Base-by-base conservation (phyloP, 2,329 filamentous ascomycete genomes). In the Leptographium procerum region DNA sequence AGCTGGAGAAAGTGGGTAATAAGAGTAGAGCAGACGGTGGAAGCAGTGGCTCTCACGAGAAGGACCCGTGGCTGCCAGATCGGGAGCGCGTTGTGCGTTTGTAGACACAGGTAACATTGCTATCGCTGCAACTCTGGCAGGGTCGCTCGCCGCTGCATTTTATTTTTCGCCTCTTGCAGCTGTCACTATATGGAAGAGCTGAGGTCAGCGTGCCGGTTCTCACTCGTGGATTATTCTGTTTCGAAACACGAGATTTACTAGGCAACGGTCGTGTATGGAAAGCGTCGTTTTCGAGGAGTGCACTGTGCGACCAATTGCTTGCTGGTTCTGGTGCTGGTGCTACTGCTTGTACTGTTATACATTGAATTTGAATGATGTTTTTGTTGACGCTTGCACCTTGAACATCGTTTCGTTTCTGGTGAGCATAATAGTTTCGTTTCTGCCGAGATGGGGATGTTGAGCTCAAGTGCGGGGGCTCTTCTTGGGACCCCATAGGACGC, bases 251-350 rank as follows among this genome's bases (percentile, higher is more conserved):
- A 1, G 28, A 48, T 43, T 16, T 11, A 56, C 54, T 43, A 56
- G 28, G 54, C 54, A 34, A 56, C n/a, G 19, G 24, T 48, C 22
- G 54, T 56, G 29, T 56, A 56, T 24, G 54, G 54, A 48, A n/a
- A 56, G 1, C 54, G 40, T 5, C 43, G 45, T n/a, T 45, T 55
- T 10, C 36, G 52, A 16, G 28, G 22, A 19, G 7, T 50, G 47
- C 22, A 50, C 28, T 4, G 47, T 5, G 47, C 5, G 14, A 10
- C 50, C 10, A 52, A 11, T 22, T 19, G 36, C 16, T 5, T 29
- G 19, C 16, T 19, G 26, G 26, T 33, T 16, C 26, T 6, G 50
- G 50, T 52, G n/a, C n/a, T n/a, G n/a, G n/a, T n/a, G n/a, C n/a
- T n/a, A n/a, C n/a, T 29, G 19, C 16, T 19, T 24, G 26, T 33